These are phyloP conservation scores for Pythium oligandrum DNA, from an alignment of 352 stramenopile species.

Conservation along the genomic window DNA sequence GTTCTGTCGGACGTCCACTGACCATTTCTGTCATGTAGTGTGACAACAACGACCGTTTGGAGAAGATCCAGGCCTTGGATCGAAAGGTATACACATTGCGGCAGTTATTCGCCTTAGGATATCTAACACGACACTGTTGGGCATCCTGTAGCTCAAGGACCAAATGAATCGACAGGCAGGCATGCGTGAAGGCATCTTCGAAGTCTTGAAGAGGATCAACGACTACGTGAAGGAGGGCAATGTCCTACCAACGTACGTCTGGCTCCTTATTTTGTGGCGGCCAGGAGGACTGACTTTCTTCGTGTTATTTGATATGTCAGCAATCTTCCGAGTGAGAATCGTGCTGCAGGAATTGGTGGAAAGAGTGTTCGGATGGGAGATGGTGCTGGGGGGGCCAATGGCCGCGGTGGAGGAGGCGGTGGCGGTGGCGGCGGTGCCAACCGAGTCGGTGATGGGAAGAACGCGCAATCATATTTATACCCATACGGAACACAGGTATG, in stretches of 20 bases:
- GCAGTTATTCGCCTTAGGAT: too few relatives aligned
- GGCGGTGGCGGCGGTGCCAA: conserved; percentile 30
- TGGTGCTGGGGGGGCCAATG: conserved; percentile 26
- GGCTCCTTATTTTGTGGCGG: neutral
- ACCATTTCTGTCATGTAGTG: conserved; percentile 25
- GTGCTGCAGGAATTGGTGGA: conserved; percentile 67
- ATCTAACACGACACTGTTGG: too few relatives aligned
- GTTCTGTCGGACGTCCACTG: neutral
- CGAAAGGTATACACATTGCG: conserved; percentile 41
- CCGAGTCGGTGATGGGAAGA: conserved; percentile 44
- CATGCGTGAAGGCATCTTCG: conserved; percentile 84
- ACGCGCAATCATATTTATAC: conserved; percentile 81
- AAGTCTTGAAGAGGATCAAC: conserved; percentile 75
- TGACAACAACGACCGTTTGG: conserved; percentile 81
- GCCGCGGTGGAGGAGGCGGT: conserved; percentile 37
- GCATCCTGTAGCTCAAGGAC: conserved; percentile 58
- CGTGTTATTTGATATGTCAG: conserved; percentile 4
- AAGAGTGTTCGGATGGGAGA: conserved; percentile 46
- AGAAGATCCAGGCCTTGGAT: conserved; percentile 70
- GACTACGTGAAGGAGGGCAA: conserved; percentile 79
- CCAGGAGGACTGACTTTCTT: neutral
- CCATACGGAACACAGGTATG: conserved; percentile 60
- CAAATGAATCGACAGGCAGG: conserved; percentile 85
- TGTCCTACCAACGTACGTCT: conserved; percentile 44
- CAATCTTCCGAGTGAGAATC: conserved; percentile 85